Conservation (phyloP, 768 basidiomycete genomes). For the Phlegmacium glaucopus region DNA sequence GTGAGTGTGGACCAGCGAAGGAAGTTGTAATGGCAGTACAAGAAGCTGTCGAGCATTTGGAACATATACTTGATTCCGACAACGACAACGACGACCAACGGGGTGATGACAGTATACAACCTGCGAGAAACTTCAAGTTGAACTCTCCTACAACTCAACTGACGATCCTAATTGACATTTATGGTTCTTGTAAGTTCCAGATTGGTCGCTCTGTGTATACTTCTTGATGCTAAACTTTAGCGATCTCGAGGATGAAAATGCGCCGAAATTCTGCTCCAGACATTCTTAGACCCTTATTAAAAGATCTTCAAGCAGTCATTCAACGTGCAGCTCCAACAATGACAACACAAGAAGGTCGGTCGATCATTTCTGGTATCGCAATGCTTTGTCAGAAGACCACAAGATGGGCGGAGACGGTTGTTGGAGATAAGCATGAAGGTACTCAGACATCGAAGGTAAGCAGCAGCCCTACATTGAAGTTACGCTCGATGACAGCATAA, state of each 20-base stretch:
- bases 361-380: slow-evolving; percentile 25
- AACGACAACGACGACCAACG: slow-evolving; percentile 20
- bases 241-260: slow-evolving; percentile 42
- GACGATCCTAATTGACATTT: slow-evolving; percentile 34
- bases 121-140: slow-evolving; percentile 1
- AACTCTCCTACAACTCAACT: slow-evolving; percentile 30
- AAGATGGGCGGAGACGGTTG: slow-evolving; percentile 28
- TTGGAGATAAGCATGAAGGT: slow-evolving; percentile 18
- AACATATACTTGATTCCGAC: slow-evolving; percentile 20
- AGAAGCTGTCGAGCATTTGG: slow-evolving; percentile 40
- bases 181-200: slow-evolving; percentile 32
- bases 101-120: slow-evolving; percentile 4
- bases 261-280: slow-evolving; percentile 40
- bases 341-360: slow-evolving; percentile 29
- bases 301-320: slow-evolving; percentile 32
- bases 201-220: neutral
- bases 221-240: slow-evolving; percentile 22
- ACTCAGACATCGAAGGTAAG: slow-evolving; percentile 27
- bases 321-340: slow-evolving; percentile 20
- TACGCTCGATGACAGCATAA: neutral
- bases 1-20: slow-evolving; percentile 38
- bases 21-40: slow-evolving; percentile 46
- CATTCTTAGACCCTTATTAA: slow-evolving; percentile 38
- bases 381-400: slow-evolving; percentile 22
- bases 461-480: neutral